A percentile compares a stretch with the other conserved stretches of the same genome.
phyloP scores from a whole-genome alignment of 305 asterid genomes.

The Fraxinus sp. region DNA sequence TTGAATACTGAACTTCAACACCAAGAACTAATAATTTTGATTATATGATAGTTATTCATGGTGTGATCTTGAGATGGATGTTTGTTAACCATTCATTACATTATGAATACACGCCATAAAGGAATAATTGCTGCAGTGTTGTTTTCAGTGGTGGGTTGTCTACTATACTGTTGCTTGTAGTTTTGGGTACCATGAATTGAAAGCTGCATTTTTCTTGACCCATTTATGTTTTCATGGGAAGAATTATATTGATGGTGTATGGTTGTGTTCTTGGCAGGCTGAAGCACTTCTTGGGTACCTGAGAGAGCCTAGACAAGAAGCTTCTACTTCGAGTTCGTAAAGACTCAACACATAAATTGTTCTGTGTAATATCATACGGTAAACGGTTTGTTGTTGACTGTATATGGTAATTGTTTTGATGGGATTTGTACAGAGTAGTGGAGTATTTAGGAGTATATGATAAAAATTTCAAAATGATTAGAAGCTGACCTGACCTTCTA shows the following conservation, averaged over 20 bases:
- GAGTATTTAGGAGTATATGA: slow-evolving; percentile 33
- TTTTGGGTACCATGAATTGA: slow-evolving; percentile 1
- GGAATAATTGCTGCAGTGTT: slow-evolving; percentile 25
- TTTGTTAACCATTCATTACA: slow-evolving; percentile 18
- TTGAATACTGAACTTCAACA: not conserved
- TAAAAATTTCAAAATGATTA: slow-evolving; percentile 21
- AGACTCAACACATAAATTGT: slow-evolving; percentile 24
- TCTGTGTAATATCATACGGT: slow-evolving; percentile 29
- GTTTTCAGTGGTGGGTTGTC: slow-evolving; percentile 23
- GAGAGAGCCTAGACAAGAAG: slow-evolving; percentile 93
- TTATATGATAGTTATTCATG: slow-evolving; percentile 22
- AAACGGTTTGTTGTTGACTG: slow-evolving; percentile 45
- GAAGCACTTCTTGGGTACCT: slow-evolving; percentile 84
- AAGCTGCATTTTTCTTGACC: slow-evolving; percentile 25
- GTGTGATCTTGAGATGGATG: slow-evolving; percentile 26
- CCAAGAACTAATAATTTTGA: slow-evolving; percentile 19
- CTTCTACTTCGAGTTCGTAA: slow-evolving; percentile 66
- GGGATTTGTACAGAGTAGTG: slow-evolving; percentile 57
- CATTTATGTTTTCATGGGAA: not conserved
- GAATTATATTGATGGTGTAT: slow-evolving; percentile 11
- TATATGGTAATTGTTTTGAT: slow-evolving; percentile 40
- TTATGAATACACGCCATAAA: slow-evolving; percentile 16
- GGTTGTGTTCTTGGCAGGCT: slow-evolving; percentile 57
- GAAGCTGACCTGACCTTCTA: slow-evolving; percentile 55
- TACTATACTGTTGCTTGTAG: slow-evolving; percentile 1